Percentiles rank a stretch among this genome's conserved stretches.
These are phyloP conservation scores for Chaetomidium leptoderma DNA, from an alignment of 495 filamentous ascomycete genomes.

Conservation along the genomic window DNA sequence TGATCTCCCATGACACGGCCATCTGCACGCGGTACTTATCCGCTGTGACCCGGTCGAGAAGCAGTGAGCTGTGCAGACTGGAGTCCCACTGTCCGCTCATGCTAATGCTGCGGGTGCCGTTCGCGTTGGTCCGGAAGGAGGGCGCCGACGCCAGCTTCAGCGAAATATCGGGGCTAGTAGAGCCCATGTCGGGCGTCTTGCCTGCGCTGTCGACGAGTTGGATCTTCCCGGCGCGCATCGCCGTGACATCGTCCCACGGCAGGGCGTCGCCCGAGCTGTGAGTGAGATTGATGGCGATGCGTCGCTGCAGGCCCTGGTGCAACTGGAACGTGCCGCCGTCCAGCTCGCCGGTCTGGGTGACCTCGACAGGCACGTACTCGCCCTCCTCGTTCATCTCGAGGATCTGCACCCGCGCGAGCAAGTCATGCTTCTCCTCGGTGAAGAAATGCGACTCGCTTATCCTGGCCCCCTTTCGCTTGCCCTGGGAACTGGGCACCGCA, in stretches of 20 bases:
- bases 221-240: slow-evolving; percentile 72
- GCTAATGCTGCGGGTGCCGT: slow-evolving; percentile 86
- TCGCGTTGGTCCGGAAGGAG: slow-evolving; percentile 70
- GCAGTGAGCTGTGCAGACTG: slow-evolving; percentile 79
- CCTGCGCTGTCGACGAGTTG: slow-evolving; percentile 78
- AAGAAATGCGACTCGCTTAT: slow-evolving; percentile 90
- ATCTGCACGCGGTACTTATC: slow-evolving; percentile 91
- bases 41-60: slow-evolving; percentile 83
- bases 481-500: slow-evolving; percentile 46
- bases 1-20: slow-evolving; percentile 76
- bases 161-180: slow-evolving; percentile 65
- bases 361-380: slow-evolving; percentile 88
- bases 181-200: slow-evolving; percentile 73
- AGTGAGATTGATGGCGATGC: slow-evolving; percentile 77
- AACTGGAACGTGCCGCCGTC: slow-evolving; percentile 89
- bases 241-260: slow-evolving; percentile 76
- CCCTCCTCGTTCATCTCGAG: slow-evolving; percentile 87
- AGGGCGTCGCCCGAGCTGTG: slow-evolving; percentile 85
- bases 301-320: slow-evolving; percentile 89
- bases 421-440: slow-evolving; percentile 87
- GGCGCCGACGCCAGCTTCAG: slow-evolving; percentile 74
- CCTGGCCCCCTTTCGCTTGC: slow-evolving; percentile 63
- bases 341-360: slow-evolving; percentile 73
- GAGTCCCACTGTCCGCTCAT: slow-evolving; percentile 94
- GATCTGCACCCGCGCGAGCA: slow-evolving; percentile 81